These are phyloP conservation scores for Plasmopara muralis DNA, from an alignment of 352 stramenopile species.

Conservation along the genomic window DNA sequence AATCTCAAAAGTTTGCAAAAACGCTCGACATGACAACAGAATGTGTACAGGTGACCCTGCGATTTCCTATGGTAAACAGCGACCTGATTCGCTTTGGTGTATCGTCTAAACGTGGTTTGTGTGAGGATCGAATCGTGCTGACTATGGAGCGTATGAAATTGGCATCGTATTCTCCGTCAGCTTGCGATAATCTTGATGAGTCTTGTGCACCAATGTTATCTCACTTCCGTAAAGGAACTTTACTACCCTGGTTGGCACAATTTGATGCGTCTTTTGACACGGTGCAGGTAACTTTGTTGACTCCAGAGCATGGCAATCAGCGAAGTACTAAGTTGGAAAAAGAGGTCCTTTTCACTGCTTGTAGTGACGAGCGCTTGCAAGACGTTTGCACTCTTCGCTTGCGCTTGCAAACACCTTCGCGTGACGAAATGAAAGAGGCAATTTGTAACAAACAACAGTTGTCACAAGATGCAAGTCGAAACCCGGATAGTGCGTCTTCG, in stretches of 20 bases:
- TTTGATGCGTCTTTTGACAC: conserved; percentile 56
- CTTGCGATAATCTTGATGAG: conserved; percentile 10
- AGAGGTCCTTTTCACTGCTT: conserved; percentile 36
- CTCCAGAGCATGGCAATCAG: conserved; percentile 50
- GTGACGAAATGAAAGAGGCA: conserved; percentile 39
- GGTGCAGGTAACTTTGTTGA: conserved; percentile 38
- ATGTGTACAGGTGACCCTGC: conserved; percentile 59
- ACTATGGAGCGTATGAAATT: conserved; percentile 60
- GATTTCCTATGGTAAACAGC: conserved; percentile 81
- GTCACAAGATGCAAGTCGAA: conserved; percentile 64
- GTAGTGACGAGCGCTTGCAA: conserved; percentile 25
- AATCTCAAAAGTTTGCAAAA: conserved; percentile 33
- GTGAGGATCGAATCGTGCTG: conserved; percentile 74
- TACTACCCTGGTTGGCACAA: conserved; percentile 62
- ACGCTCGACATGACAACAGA: conserved; percentile 67
- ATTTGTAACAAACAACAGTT: conserved; percentile 56
- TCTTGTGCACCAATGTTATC: conserved; percentile 11
- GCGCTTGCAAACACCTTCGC: conserved; percentile 41
- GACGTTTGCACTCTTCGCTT: conserved; percentile 42
- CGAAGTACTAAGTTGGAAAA: conserved; percentile 35
- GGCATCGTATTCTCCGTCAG: conserved; percentile 17
- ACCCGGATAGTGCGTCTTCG: conserved; percentile 28
- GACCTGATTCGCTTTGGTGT: conserved; percentile 75
- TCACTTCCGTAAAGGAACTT: conserved; percentile 12
- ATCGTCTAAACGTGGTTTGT: conserved; percentile 71